Conservation (phyloP, 106 monocot genomes). For the Dendrobium huoshanense region DNA sequence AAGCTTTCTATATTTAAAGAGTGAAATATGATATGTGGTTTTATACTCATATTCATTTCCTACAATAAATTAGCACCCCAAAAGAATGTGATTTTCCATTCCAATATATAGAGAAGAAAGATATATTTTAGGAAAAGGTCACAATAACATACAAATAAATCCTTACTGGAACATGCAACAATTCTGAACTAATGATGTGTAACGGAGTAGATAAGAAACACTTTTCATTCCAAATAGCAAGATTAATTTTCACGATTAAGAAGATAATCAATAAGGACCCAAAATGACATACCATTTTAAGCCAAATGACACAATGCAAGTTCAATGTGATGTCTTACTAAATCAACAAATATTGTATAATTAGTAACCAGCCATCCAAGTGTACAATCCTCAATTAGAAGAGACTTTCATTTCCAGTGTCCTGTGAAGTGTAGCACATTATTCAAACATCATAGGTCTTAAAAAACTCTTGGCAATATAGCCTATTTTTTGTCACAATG, state of each 20-base stretch:
- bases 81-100: not conserved
- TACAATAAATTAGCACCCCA: not conserved
- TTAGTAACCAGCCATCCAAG: conserved; percentile 53
- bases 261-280: not conserved
- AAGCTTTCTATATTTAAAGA: no score
- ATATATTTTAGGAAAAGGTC: not conserved
- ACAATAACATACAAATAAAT: not conserved
- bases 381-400: conserved; percentile 69
- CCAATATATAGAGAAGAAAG: not conserved
- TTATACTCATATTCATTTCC: no score
- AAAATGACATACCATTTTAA: conserved; percentile 53
- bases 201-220: not conserved
- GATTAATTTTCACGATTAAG: not conserved
- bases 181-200: not conserved
- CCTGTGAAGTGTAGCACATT: conserved; percentile 25
- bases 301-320: conserved; percentile 86
- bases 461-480: not conserved
- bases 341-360: conserved; percentile 25
- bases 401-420: conserved; percentile 60
- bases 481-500: no score
- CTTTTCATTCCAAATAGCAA: not conserved
- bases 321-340: conserved; percentile 65
- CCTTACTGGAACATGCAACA: not conserved
- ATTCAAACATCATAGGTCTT: not conserved
- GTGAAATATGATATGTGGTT: no score